Conservation (phyloP, 192 early-diverging fungal species). For the Gorgonomyces haynaldii region DNA sequence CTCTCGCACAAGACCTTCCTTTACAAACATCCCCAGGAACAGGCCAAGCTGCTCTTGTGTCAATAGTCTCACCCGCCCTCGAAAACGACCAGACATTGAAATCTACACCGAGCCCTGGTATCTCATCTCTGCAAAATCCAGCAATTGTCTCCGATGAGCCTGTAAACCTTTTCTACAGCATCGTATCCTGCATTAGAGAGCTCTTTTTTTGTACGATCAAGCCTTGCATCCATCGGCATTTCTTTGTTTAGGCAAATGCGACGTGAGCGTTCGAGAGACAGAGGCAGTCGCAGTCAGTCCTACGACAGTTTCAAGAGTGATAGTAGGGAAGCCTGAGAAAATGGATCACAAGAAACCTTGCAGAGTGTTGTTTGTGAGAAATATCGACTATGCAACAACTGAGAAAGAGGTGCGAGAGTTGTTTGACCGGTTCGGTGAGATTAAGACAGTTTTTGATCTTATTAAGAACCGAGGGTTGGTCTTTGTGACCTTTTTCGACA, state of each 20-base stretch:
- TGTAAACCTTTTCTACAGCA: no score
- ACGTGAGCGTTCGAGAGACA: no score
- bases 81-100: constrained; percentile 28
- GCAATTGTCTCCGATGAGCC: constrained; percentile 17
- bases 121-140: constrained; percentile 8
- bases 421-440: constrained; percentile 44
- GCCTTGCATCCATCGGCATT: no score
- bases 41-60: constrained; percentile 67
- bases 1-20: constrained; percentile 47
- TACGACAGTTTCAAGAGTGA: no score
- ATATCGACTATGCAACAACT: constrained; percentile 7
- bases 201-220: no score
- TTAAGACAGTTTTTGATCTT: constrained; percentile 42
- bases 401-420: constrained; percentile 22
- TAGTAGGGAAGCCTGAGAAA: no score
- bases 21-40: constrained; percentile 65
- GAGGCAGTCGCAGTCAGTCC: no score
- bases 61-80: constrained; percentile 9
- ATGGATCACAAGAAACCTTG: neutral
- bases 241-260: no score
- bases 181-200: no score
- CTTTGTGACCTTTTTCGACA: constrained; percentile 45
- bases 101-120: constrained; percentile 23
- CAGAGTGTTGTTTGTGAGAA: constrained; percentile 15
- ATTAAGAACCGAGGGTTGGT: constrained; percentile 43